A percentile compares a stretch with the other conserved stretches of the same genome.
Conservation (phyloP, 2,329 filamentous ascomycete species). For the Intubia oerlemansii region DNA sequence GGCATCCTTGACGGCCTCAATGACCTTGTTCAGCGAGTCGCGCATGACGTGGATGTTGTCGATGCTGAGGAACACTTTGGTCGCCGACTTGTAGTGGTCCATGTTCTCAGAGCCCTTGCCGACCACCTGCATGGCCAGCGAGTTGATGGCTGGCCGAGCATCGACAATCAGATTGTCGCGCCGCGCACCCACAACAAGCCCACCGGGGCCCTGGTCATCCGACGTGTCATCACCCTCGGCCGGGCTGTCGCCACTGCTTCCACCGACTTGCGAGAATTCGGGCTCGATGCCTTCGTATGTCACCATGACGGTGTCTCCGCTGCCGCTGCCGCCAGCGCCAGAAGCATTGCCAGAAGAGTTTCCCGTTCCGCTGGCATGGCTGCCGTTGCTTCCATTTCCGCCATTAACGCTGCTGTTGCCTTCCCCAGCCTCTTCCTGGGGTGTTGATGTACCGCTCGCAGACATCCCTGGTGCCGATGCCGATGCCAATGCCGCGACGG, state of each 20-base stretch:
- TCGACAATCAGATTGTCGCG: constrained; percentile 91
- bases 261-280: no score
- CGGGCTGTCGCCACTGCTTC: background rate
- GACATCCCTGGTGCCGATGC: no score
- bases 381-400: no score
- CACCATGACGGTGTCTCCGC: constrained; percentile 21
- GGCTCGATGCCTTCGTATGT: constrained; percentile 45
- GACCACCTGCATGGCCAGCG: constrained; percentile 80
- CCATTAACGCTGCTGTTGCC: no score
- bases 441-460: constrained; percentile 8
- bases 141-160: constrained; percentile 83
- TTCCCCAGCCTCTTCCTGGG: background rate
- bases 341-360: background rate
- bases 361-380: no score
- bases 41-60: constrained; percentile 99
- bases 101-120: constrained; percentile 94
- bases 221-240: constrained; percentile 29
- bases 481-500: background rate
- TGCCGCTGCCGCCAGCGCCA: constrained; percentile 1
- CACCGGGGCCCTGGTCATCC: constrained; percentile 38
- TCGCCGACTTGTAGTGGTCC: constrained; percentile 85
- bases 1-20: constrained; percentile 80
- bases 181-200: constrained; percentile 60
- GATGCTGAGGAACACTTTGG: constrained; percentile 83
- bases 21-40: constrained; percentile 65